Base-by-base conservation (phyloP, 257 asterid genomes). In the Hygrophila difformis region DNA sequence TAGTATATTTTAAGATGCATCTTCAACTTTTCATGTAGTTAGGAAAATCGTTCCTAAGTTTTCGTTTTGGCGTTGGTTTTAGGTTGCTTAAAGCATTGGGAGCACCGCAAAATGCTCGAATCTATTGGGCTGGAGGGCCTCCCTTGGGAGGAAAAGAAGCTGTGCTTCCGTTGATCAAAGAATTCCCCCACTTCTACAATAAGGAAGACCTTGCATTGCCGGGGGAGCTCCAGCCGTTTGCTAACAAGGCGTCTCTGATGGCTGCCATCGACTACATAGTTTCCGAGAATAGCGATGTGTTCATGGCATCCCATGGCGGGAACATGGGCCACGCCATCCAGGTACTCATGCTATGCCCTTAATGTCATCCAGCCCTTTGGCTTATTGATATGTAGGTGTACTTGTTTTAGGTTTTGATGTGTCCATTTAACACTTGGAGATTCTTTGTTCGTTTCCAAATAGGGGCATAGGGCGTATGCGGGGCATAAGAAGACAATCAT, bases 301-400 rank as follows among this genome's bases (percentile, higher is more conserved):
- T 85, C 88, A 85, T 89, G 98, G 93, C 92, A 12, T 89, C 98
- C 33, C 98, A 89, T 59, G 98, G 98, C 17, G 96, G 98, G 56
- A 85, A 89, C 49, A 85, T 89, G 98, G 98, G 98, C 26, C 98
- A 78, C 5, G 93, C 92, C 23, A 72, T 89, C 39, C 98, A 89
- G 96, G 96, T 81, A 76, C 11, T 4, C 12, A 6, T 14, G 8
- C 8, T 10, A 31, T n/a, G n/a, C 17, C 21, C 37, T 48, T 20
- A 1, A 44, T 40, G 8, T 53, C 21, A 18, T 49, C n/a, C n/a
- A n/a, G n/a, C n/a, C n/a, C n/a, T n/a, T n/a, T n/a, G n/a, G n/a
- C n/a, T n/a, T 26, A 26, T 26, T 8, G 31, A 26, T 26, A 5
- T 3, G 4, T 26, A 3, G 31, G 7, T 8, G 8, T 3, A 26